Percentiles rank a stretch among this genome's conserved stretches.
Conservation (phyloP, 78 protist genomes). For the Polysphondylium violaceum region DNA sequence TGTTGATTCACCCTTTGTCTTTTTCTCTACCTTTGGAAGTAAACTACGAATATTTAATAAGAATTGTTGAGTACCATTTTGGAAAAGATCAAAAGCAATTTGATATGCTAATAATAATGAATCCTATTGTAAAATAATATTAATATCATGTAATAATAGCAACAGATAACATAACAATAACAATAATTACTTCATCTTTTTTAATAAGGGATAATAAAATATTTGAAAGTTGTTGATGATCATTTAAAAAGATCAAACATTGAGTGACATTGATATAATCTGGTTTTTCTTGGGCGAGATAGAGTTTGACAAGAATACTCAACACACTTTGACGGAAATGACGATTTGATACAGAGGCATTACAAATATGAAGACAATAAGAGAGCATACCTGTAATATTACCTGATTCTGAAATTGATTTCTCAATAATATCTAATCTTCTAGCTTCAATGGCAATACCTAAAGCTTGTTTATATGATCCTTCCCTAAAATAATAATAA, state of each 20-base stretch:
- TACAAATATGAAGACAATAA: conserved; percentile 67
- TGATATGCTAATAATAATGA: conserved; percentile 90
- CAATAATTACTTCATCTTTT: conserved; percentile 76
- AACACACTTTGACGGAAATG: conserved; percentile 66
- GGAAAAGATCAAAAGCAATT: conserved; percentile 96
- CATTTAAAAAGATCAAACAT: conserved; percentile 71
- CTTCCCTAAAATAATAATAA: conserved; percentile 15
- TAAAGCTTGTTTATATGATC: conserved; percentile 88
- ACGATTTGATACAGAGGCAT: conserved; percentile 29
- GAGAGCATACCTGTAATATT: conserved; percentile 68
- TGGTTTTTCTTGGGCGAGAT: conserved; percentile 52
- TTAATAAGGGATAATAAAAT: conserved; percentile 42
- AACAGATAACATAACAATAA: too few species aligned
- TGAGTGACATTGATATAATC: conserved; percentile 60
- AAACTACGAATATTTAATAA: conserved; percentile 40
- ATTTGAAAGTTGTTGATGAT: conserved; percentile 35
- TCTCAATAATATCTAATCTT: conserved; percentile 95
- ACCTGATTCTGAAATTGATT: conserved; percentile 66
- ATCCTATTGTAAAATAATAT: conserved; percentile 71
- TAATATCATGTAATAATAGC: background rate
- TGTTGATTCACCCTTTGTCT: background rate
- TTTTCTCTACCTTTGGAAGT: conserved; percentile 38
- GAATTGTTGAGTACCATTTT: conserved; percentile 93
- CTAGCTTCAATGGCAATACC: conserved; percentile 96
- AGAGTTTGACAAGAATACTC: conserved; percentile 46